Percentiles rank a stretch among this genome's conserved stretches.
phyloP scores from a whole-genome alignment of 768 basidiomycete species.

The Russula olivacea region DNA sequence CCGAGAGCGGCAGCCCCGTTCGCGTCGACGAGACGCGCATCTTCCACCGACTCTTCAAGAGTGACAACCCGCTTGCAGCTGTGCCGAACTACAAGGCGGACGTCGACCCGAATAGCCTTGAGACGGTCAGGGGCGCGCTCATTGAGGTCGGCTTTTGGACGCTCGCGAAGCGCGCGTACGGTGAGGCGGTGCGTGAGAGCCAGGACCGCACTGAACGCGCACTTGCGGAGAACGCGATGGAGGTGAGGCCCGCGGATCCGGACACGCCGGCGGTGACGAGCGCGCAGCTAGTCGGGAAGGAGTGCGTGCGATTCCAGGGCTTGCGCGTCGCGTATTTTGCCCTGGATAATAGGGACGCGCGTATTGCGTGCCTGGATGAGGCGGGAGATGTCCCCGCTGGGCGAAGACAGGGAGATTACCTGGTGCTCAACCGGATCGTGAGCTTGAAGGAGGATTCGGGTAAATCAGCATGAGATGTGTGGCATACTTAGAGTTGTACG shows the following conservation, averaged over 20 bases:
- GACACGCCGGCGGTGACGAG: conserved; percentile 68
- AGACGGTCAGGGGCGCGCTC: conserved; percentile 74
- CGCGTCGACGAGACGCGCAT: conserved; percentile 83
- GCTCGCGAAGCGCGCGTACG: conserved; percentile 62
- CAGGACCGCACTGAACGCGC: conserved; percentile 57
- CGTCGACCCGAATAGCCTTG: conserved; percentile 74
- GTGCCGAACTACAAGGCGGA: conserved; percentile 76
- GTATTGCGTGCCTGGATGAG: conserved; percentile 58
- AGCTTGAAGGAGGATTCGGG: conserved; percentile 92
- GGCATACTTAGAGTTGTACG: not conserved
- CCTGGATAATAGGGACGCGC: conserved; percentile 74
- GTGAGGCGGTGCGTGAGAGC: conserved; percentile 61
- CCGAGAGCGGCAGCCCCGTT: conserved; percentile 73
- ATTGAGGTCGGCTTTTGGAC: conserved; percentile 87
- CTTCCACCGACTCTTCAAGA: conserved; percentile 92
- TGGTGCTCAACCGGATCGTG: conserved; percentile 89
- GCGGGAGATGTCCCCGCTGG: conserved; percentile 38
- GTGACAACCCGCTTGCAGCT: conserved; percentile 71
- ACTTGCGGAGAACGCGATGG: conserved; percentile 39
- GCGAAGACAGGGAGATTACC: conserved; percentile 61
- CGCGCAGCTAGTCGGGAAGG: conserved; percentile 80
- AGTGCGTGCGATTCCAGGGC: conserved; percentile 95
- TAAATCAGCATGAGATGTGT: conserved; percentile 40
- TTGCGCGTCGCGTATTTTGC: conserved; percentile 93
- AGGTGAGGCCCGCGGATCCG: conserved; percentile 35